Evolutionary conservation across 768 basidiomycete genomes (phyloP).

Genomic region (Lentinula aciculospora): DNA sequence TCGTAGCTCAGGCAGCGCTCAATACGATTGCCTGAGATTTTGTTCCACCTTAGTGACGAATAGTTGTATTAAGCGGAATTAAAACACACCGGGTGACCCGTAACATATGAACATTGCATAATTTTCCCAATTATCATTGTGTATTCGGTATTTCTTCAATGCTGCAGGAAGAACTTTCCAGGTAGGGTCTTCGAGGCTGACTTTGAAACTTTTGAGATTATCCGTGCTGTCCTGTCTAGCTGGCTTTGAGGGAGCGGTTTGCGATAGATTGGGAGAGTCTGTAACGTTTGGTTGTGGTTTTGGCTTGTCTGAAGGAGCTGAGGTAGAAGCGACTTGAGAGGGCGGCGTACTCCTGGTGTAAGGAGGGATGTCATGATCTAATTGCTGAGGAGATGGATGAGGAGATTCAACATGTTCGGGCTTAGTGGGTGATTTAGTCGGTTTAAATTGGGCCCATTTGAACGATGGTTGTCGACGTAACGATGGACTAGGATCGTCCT

Average conservation of each 20-base stretch:
- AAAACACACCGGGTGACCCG: conserved; percentile 74
- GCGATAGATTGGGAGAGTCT: conserved; percentile 26
- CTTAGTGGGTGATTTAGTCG: conserved; percentile 78
- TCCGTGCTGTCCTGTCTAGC: conserved; percentile 60
- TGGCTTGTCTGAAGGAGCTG: conserved; percentile 24
- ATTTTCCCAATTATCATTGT: conserved; percentile 97
- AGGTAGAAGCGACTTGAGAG: conserved; percentile 11
- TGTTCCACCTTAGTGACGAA: not conserved
- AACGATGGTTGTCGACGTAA: conserved; percentile 75
- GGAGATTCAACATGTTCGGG: conserved; percentile 64
- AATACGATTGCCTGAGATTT: conserved; percentile 56
- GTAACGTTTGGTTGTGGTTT: conserved; percentile 25
- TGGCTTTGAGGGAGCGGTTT: conserved; percentile 33
- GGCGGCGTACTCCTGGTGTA: conserved; percentile 26
- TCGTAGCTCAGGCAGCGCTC: conserved; percentile 97
- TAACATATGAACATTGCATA: conserved; percentile 99
- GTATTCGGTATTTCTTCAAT: conserved; percentile 97
- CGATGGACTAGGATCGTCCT: conserved; percentile 35
- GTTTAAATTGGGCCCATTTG: conserved; percentile 84
- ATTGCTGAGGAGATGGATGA: conserved; percentile 71
- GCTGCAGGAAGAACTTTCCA: conserved; percentile 99
- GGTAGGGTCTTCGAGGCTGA: conserved; percentile 95
- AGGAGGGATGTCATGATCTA: conserved; percentile 59
- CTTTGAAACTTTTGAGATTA: conserved; percentile 93
- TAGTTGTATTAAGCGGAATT: not conserved